Conservation (phyloP, 306 rosid genomes). For the Castanea crenata region DNA sequence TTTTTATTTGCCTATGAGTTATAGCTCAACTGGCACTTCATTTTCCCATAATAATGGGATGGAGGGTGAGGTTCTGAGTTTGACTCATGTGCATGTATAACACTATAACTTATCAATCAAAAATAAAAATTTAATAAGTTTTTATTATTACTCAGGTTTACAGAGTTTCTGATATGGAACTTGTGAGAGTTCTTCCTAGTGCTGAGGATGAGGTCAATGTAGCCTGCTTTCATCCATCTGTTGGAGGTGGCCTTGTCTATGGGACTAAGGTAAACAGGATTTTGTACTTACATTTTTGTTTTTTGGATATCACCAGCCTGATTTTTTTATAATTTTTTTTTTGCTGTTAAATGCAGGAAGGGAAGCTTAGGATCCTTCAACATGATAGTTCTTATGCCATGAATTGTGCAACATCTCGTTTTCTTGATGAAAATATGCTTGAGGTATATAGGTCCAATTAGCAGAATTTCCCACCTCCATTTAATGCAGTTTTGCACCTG, state of each 20-base stretch:
- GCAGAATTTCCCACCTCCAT: background rate
- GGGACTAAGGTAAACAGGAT: slow-evolving; percentile 50
- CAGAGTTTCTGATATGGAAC: slow-evolving; percentile 64
- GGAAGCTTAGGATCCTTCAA: slow-evolving; percentile 56
- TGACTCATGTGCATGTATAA: no score
- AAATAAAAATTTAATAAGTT: background rate
- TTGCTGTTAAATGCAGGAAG: slow-evolving; percentile 42
- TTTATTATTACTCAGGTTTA: background rate
- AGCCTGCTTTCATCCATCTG: slow-evolving; percentile 62
- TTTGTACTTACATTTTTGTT: background rate
- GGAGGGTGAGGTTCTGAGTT: no score
- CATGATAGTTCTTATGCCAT: slow-evolving; percentile 36
- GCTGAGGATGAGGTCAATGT: slow-evolving; percentile 67
- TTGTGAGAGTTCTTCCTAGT: slow-evolving; percentile 58
- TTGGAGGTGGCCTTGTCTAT: slow-evolving; percentile 61
- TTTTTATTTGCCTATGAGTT: no score
- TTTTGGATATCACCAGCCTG: background rate
- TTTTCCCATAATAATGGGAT: no score
- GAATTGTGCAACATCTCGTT: slow-evolving; percentile 25
- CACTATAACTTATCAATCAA: no score
- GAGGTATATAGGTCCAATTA: slow-evolving; percentile 40
- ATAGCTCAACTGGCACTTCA: no score
- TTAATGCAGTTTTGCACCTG: background rate
- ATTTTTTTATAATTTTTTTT: background rate
- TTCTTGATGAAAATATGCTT: slow-evolving; percentile 47